Evolutionary conservation across 441 rosid species (phyloP).

Genomic region (Syzygium syzygioides): DNA sequence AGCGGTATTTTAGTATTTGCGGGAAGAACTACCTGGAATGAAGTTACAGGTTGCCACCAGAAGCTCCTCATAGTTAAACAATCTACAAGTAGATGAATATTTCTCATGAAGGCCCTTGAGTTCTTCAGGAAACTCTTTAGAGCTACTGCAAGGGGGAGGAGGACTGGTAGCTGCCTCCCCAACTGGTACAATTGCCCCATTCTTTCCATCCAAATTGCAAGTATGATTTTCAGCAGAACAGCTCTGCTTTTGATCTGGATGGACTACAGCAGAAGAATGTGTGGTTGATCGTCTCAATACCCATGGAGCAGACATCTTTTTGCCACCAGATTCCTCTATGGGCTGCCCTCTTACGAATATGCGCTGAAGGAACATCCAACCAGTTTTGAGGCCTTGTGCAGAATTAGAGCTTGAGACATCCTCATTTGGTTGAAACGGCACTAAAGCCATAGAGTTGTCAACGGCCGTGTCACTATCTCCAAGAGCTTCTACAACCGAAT

Average conservation of each 20-base stretch:
- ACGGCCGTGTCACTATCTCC: slow-evolving; percentile 1
- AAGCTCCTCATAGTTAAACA: slow-evolving; percentile 77
- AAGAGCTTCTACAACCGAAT: background rate
- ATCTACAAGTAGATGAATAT: slow-evolving; percentile 73
- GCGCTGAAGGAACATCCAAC: slow-evolving; percentile 64
- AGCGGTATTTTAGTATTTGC: background rate
- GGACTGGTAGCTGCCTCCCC: slow-evolving; percentile 27
- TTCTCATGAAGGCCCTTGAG: slow-evolving; percentile 56
- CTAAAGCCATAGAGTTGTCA: slow-evolving; percentile 50
- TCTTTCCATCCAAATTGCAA: slow-evolving; percentile 42
- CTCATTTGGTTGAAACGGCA: slow-evolving; percentile 32
- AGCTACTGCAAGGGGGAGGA: slow-evolving; percentile 34
- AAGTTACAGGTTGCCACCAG: slow-evolving; percentile 56
- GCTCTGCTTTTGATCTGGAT: slow-evolving; percentile 57
- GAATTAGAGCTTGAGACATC: slow-evolving; percentile 19
- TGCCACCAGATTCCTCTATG: slow-evolving; percentile 30
- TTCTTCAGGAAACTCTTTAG: slow-evolving; percentile 42
- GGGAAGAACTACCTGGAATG: slow-evolving; percentile 41
- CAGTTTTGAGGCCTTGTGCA: slow-evolving; percentile 19
- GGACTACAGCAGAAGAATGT: slow-evolving; percentile 43
- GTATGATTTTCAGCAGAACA: slow-evolving; percentile 22
- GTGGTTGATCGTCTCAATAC: slow-evolving; percentile 38
- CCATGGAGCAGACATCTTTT: slow-evolving; percentile 41
- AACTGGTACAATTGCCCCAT: slow-evolving; percentile 37
- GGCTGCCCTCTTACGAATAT: slow-evolving; percentile 25